Conservation (phyloP, 2,329 filamentous ascomycete genomes). For the Phialophora macrospora region DNA sequence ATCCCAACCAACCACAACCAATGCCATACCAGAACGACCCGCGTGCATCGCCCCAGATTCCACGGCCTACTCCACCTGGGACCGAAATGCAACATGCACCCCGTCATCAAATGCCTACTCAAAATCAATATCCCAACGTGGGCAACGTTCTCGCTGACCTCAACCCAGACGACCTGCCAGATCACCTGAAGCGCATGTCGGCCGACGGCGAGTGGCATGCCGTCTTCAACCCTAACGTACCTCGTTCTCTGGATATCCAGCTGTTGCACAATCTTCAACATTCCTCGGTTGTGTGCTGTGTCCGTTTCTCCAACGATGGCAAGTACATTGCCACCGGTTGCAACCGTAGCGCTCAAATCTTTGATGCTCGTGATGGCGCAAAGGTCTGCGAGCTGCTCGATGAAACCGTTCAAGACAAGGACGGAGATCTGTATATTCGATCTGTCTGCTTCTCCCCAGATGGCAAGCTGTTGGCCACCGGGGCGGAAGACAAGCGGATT, state of each 20-base stretch:
- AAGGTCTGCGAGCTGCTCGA: constrained; percentile 92
- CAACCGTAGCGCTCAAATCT: constrained; percentile 99
- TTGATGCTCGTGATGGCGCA: constrained; percentile 84
- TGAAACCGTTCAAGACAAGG: constrained; percentile 75
- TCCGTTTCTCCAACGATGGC: constrained; percentile 93
- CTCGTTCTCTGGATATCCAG: constrained; percentile 88
- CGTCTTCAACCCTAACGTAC: constrained; percentile 91
- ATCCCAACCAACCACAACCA: constrained; percentile 66
- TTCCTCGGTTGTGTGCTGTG: constrained; percentile 97
- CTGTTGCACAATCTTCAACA: constrained; percentile 90
- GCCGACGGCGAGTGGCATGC: constrained; percentile 81
- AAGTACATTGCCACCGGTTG: constrained; percentile 96
- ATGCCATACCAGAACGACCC: constrained; percentile 74
- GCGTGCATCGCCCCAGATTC: constrained; percentile 81
- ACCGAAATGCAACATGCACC: constrained; percentile 37
- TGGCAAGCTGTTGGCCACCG: constrained; percentile 89
- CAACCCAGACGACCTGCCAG: constrained; percentile 81
- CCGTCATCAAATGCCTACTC: constrained; percentile 48
- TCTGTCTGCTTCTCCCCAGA: constrained; percentile 99
- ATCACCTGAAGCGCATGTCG: constrained; percentile 85
- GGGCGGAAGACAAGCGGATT: constrained; percentile 97
- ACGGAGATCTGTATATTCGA: constrained; percentile 92
- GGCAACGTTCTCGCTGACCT: constrained; percentile 81
- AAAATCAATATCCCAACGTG: constrained; percentile 60
- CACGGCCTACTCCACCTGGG: constrained; percentile 73